Base-by-base conservation (phyloP, 192 early-diverging fungal genomes). In the Geranomyces michiganensis region DNA sequence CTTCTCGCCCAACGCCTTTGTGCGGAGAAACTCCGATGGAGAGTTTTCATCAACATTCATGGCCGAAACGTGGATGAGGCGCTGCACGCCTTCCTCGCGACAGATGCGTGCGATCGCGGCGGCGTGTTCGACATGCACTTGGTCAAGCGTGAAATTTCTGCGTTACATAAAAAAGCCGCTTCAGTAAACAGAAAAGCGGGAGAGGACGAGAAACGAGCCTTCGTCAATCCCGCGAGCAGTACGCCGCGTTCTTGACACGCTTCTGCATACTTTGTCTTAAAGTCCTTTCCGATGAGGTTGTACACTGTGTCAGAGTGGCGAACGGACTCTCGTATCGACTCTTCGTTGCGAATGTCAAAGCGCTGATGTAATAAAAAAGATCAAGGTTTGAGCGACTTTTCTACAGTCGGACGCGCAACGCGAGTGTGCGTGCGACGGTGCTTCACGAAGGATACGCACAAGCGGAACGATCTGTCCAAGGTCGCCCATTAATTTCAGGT, bases 301-400 rank as follows among this genome's bases (percentile, higher is more conserved):
- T 94, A 92, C 66, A 99, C 95, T 48, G 92, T 89, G 72, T 99
- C 97, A 27, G 94, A 94, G 82, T 99, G 91, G 67, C 91, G 91
- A 45, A 99, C 85, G 73, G 86, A 88, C 75, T 93, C 92, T 31
- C 84, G 84, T 66, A 99, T 88, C 71, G 87, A 85, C 47, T 91
- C 86, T 59, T 92, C 90, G 81, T 99, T 92, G 65, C 91, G 88
- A 45, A 96, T 74, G 75, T 96, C 92, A 77, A 95, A 96, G 73
- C 96, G 89, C 89, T 91, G 65, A 1, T 55, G 21, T 6, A 55
- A 14, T 6, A 55, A 55, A 14, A 55, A 15, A 41, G 36, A 41
- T n/a, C n/a, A n/a, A n/a, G n/a, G n/a, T n/a, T n/a, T n/a, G n/a
- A n/a, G n/a, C n/a, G n/a, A n/a, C n/a, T n/a, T n/a, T n/a, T n/a